Evolutionary conservation across 129 eudicot genomes (phyloP), one percentile per base, ranked within the genome.

Genomic region (Lactuca sativa): DNA sequence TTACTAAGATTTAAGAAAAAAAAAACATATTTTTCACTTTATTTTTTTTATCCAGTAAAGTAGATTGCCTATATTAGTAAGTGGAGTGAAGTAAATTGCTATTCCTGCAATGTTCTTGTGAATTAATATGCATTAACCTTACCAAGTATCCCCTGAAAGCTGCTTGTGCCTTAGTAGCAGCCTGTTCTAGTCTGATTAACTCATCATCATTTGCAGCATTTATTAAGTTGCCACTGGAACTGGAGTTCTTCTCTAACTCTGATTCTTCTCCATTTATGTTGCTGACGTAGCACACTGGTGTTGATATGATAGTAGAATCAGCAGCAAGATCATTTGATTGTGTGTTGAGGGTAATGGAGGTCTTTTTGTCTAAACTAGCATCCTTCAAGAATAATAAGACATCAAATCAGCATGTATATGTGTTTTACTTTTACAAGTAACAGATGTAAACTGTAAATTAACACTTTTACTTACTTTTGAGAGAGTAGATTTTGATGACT

Each of bases 301-400:
- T 77, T 34, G 89, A 67, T 64, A 79, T 70, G 37, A 55, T 83
- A 12, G 72, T 73, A 44, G 92, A 80, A 82, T 60, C 77, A 72
- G 75, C 74, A 71, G 64, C 83, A 72, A 72, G 67, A 69, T 71
- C 88, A 40, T 64, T 72, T 25, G 82, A 70, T 68, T 85, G 83
- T 63, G 84, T 70, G 75, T 77, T 83, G 52, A 73, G 75, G 67
- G 74, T 67, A 53, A 79, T 64, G 21, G 85, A 74, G 58, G 73
- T 76, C 71, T 83, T 87, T 70, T 74, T 87, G 71, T 80, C 88
- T 68, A 73, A 79, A 31, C 81, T 49, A 58, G 78, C 78, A 72
- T 80, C 85, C 96, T 93, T 74, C 82, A 73, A 30, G 59, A 67
- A 67, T 21, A 70, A 15, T 55, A 68, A 41, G 2, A 62, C 47